These are phyloP conservation scores for Penicillium sp. DNA, from an alignment of 2,329 filamentous ascomycete genomes.

Conservation along the genomic window DNA sequence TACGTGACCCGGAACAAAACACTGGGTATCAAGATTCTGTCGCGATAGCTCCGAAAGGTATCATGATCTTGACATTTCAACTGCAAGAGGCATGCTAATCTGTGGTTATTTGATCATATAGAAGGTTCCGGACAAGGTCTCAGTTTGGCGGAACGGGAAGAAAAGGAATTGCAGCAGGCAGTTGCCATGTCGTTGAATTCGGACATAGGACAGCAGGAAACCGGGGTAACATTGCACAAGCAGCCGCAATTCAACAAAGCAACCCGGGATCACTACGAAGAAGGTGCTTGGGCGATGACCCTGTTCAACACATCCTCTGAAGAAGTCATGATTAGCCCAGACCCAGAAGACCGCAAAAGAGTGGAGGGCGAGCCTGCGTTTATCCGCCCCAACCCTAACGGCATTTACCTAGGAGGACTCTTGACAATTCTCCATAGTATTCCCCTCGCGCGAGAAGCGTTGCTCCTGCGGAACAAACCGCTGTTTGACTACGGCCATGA, in stretches of 20 bases:
- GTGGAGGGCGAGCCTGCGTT: constrained; percentile 54
- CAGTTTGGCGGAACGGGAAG: constrained; percentile 45
- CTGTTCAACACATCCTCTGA: constrained; percentile 48
- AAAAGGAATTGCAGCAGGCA: constrained; percentile 47
- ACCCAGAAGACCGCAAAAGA: constrained; percentile 52
- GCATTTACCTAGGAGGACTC: constrained; percentile 57
- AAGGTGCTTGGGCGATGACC: constrained; percentile 57
- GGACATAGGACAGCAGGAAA: constrained; percentile 53
- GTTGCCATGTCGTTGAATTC: constrained; percentile 49
- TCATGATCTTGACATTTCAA: constrained; percentile 22
- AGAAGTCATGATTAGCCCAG: constrained; percentile 57
- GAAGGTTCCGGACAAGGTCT: constrained; percentile 33
- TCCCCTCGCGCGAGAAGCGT: constrained; percentile 57
- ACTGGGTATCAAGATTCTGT: constrained; percentile 25
- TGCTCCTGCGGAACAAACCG: constrained; percentile 51
- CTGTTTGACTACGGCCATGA: constrained; percentile 56
- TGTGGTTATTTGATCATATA: constrained; percentile 3
- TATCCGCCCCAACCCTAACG: constrained; percentile 55
- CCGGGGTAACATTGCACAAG: constrained; percentile 48
- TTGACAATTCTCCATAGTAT: constrained; percentile 64
- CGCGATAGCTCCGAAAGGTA: constrained; percentile 30
- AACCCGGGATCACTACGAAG: constrained; percentile 55
- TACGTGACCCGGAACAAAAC: constrained; percentile 26
- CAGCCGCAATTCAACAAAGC: constrained; percentile 55
- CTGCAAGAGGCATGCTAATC: constrained; percentile 17